phyloP scores from a whole-genome alignment of 2,329 filamentous ascomycete genomes.

The Pseudocercospora pini-densiflorae region DNA sequence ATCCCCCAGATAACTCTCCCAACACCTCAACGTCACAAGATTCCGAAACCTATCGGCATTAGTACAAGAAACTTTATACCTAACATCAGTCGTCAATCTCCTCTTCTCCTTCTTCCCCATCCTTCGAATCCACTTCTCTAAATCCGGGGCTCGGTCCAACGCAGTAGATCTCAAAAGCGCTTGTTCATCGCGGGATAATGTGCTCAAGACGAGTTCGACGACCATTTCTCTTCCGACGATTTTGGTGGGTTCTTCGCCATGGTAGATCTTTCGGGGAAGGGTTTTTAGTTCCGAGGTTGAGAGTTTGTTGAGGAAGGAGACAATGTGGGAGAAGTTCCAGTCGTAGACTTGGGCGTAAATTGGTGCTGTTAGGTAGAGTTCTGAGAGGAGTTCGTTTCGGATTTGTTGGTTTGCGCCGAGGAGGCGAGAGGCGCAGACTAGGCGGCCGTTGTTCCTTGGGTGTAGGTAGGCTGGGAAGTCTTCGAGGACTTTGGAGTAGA shows the following conservation, averaged over 20 bases:
- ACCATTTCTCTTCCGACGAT: background rate
- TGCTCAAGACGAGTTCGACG: background rate
- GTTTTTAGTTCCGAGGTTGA: background rate
- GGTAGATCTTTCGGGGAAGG: background rate
- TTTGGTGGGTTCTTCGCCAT: background rate
- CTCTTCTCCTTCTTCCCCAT: background rate
- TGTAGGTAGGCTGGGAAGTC: background rate
- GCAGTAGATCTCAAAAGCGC: background rate
- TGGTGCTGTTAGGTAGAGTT: background rate
- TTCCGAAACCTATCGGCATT: background rate
- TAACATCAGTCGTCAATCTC: background rate
- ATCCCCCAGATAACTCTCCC: conserved; percentile 3
- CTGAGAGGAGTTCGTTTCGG: background rate
- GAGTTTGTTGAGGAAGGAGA: conserved; percentile 8
- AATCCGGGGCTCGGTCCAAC: background rate
- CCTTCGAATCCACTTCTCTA: conserved; percentile 1
- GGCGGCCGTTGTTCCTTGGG: background rate
- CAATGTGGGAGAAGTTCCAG: conserved; percentile 4
- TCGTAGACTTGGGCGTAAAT: background rate
- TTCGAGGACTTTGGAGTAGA: conserved; percentile 4
- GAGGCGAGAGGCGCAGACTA: conserved; percentile 3
- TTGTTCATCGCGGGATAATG: background rate
- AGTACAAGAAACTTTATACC: background rate
- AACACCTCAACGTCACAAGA: conserved; percentile 4
- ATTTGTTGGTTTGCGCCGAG: conserved; percentile 6